These are phyloP conservation scores for Colletotrichum scovillei DNA, from an alignment of 2,329 filamentous ascomycete genomes.

Conservation along the genomic window DNA sequence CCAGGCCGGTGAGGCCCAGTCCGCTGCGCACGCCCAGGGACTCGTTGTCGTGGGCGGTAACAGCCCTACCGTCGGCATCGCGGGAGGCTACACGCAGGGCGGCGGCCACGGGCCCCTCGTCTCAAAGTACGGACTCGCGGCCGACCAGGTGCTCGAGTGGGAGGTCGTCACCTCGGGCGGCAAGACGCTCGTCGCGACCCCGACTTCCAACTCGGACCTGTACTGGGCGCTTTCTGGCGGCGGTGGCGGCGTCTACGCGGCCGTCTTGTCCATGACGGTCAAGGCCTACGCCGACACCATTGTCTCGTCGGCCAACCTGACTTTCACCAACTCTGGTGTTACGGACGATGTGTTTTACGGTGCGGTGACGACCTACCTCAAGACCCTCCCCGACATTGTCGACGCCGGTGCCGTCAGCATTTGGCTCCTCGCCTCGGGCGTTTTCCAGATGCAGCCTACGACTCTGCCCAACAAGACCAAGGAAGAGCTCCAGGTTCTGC, in stretches of 20 bases:
- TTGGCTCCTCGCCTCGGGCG: constrained; percentile 17
- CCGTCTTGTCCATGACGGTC: constrained; percentile 61
- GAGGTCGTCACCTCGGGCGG: constrained; percentile 61
- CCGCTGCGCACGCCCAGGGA: constrained; percentile 49
- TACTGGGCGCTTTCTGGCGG: constrained; percentile 67
- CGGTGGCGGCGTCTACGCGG: constrained; percentile 62
- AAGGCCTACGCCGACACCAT: constrained; percentile 42
- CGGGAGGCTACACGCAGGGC: constrained; percentile 66
- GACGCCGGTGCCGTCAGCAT: constrained; percentile 31
- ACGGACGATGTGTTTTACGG: constrained; percentile 40
- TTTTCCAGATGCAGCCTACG: constrained; percentile 40
- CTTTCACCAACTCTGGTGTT: constrained; percentile 45
- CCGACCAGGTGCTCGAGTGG: constrained; percentile 63
- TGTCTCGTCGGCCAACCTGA: constrained; percentile 56
- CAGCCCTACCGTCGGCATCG: constrained; percentile 61
- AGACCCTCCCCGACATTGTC: constrained; percentile 19
- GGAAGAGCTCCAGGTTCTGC: constrained; percentile 49
- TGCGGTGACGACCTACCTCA: constrained; percentile 23
- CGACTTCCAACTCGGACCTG: constrained; percentile 57
- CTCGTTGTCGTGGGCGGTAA: constrained; percentile 58
- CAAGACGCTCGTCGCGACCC: constrained; percentile 52
- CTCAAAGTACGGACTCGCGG: constrained; percentile 60
- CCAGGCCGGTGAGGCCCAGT: constrained; percentile 54
- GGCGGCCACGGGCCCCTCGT: constrained; percentile 63
- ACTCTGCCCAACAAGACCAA: constrained; percentile 56